These are phyloP conservation scores for Ustilago nuda DNA, from an alignment of 1,284 basidiomycete genomes.

Conservation along the genomic window DNA sequence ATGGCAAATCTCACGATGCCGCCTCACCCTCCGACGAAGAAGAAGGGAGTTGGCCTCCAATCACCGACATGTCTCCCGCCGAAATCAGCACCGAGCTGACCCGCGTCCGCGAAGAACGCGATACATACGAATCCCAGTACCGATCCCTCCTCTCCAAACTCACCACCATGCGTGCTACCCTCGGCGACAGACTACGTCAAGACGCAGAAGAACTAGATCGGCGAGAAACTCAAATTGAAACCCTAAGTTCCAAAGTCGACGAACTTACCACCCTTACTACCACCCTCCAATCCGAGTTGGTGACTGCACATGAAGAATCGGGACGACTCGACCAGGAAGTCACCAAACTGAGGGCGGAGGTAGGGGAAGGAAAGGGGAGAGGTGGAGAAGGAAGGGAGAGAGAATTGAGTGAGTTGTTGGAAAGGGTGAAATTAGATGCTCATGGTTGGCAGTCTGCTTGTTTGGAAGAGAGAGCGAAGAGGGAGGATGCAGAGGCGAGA, in stretches of 20 bases:
- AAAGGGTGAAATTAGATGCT: constrained; percentile 54
- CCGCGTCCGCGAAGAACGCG: constrained; percentile 78
- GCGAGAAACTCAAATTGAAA: constrained; percentile 63
- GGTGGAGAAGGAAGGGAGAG: constrained; percentile 19
- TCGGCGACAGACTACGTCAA: constrained; percentile 93
- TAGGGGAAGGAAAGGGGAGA: neutral
- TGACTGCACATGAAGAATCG: constrained; percentile 42
- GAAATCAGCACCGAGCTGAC: constrained; percentile 39
- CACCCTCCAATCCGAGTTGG: constrained; percentile 51
- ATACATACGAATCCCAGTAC: constrained; percentile 85
- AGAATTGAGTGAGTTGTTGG: constrained; percentile 54
- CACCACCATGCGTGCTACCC: constrained; percentile 88
- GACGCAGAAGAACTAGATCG: constrained; percentile 76
- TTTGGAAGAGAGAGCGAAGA: constrained; percentile 47
- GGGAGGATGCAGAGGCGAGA: constrained; percentile 74
- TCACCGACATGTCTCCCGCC: constrained; percentile 20
- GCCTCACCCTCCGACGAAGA: neutral
- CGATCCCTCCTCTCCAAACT: constrained; percentile 86
- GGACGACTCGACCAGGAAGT: constrained; percentile 49
- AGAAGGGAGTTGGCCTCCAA: constrained; percentile 9
- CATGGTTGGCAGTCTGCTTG: constrained; percentile 40
- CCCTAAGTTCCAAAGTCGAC: constrained; percentile 34
- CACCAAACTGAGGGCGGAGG: constrained; percentile 17
- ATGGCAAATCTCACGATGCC: neutral
- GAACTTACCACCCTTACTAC: constrained; percentile 5